Conservation (phyloP, 106 monocot species). For the Dendrobium catenatum region DNA sequence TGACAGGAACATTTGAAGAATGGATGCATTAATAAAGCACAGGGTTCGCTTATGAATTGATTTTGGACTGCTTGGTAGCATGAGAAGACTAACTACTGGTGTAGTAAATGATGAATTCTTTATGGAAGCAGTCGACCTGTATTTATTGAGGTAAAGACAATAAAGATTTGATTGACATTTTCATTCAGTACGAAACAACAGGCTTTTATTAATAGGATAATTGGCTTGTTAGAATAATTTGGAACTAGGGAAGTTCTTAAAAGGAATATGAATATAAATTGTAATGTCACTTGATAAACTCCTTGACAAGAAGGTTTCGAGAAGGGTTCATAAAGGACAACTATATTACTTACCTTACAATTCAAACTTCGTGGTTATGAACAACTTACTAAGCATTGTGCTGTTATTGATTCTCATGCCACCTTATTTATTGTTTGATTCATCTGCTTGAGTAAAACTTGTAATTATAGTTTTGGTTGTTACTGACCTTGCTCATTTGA, state of each 20-base stretch:
- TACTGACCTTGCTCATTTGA: conserved; percentile 13
- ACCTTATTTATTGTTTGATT: not conserved
- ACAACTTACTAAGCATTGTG: not conserved
- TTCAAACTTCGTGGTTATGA: not conserved
- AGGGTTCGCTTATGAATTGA: not conserved
- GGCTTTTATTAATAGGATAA: not conserved
- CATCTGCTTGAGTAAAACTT: not conserved
- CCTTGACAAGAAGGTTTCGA: not conserved
- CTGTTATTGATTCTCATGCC: not conserved
- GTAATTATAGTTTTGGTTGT: not conserved
- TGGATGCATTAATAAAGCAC: not conserved
- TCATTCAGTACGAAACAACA: not conserved
- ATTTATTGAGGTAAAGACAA: not conserved
- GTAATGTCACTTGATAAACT: not conserved
- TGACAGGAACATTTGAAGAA: not conserved
- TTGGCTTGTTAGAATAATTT: not conserved
- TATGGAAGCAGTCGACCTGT: not conserved
- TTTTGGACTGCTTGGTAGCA: not conserved
- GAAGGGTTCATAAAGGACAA: not conserved
- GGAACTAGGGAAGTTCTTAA: not conserved
- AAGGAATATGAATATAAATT: not conserved
- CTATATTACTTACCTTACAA: not conserved
- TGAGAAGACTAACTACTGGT: not conserved
- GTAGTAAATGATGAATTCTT: not conserved
- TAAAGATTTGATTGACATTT: not conserved